These are phyloP conservation scores for Ophiostoma novo-ulmi DNA, from an alignment of 2,329 filamentous ascomycete species.

Conservation along the genomic window DNA sequence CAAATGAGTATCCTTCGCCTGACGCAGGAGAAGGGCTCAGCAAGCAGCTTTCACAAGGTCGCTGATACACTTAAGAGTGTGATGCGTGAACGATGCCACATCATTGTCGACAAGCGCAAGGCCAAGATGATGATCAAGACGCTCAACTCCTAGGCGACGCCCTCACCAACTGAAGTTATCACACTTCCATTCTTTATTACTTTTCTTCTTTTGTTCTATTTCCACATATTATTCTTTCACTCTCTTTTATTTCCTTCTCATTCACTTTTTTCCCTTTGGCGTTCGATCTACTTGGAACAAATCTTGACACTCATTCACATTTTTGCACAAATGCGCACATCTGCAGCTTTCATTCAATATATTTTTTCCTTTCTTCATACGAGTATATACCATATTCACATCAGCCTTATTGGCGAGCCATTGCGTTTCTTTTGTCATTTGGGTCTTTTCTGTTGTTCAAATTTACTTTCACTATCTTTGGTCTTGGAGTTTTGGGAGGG, in stretches of 20 bases:
- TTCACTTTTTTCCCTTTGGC: neutral
- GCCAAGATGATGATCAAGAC: constrained; percentile 70
- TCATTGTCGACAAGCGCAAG: constrained; percentile 64
- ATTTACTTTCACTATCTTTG: neutral
- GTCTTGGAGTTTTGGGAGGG: neutral
- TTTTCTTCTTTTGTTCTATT: neutral
- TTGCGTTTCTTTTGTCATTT: constrained; percentile 7
- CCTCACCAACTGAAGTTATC: neutral
- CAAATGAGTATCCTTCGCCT: constrained; percentile 77
- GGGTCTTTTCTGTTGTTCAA: neutral
- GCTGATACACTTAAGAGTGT: constrained; percentile 69
- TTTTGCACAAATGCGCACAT: neutral
- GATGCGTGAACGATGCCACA: constrained; percentile 58
- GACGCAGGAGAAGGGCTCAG: constrained; percentile 86
- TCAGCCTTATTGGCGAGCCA: neutral
- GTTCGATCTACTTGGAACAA: neutral
- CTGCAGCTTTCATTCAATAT: neutral
- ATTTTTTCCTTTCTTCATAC: neutral
- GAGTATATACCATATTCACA: neutral
- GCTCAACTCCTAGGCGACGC: constrained; percentile 38
- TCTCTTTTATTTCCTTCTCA: neutral
- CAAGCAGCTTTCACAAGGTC: constrained; percentile 80
- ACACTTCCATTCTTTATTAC: neutral
- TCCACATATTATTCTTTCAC: neutral
- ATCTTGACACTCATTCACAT: neutral